Base-by-base conservation (phyloP, 116 monocot species). In the Iris pallida region DNA sequence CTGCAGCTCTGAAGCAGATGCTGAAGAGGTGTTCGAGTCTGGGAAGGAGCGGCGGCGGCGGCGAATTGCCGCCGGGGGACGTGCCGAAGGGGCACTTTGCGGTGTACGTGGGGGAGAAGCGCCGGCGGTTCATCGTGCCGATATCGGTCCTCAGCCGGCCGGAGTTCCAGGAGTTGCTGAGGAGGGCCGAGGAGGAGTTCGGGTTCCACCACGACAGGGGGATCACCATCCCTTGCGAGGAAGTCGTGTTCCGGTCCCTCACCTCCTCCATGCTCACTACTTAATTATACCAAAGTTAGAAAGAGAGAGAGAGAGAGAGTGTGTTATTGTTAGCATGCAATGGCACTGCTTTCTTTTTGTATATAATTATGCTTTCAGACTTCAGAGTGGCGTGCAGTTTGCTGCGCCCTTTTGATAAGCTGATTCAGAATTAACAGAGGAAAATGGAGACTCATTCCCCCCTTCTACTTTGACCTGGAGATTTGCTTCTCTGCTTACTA, bases 11-110 rank as follows among this genome's bases (percentile, higher is more conserved):
- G 74, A 85, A 82, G 79, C 79, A 86, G 71, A 90, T 90, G 6
- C 63, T 90, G 68, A 83, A 81, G 79, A 77, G 86, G 62, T 90
- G 86, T 73, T 90, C 89, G 18, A 89, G 90, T 72, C 75, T 90
- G 17, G 83, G 89, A 11, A 76, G 73, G 69, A 71, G 55, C 40
- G 63, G 76, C 8, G 69, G 68, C 14, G 13, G 57, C 42, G 17
- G 2, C 3, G 75, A 70, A 20, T 57, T 79, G 60, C 76, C 76
- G 60, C 76, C 76, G 10, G n/a, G 61, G 9, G 80, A 79, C 63
- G 83, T 83, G 57, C 83, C 83, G 10, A 75, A 60, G 42, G 83
- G 83, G 7, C 83, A 83, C 68, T 83, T 83, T 40, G 76, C 73
- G 47, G 83, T 83, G 14, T 83, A 83, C 20, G 83, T 83, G 3